Base-by-base conservation (phyloP, 1,284 basidiomycete genomes). In the Golubevia sp. region DNA sequence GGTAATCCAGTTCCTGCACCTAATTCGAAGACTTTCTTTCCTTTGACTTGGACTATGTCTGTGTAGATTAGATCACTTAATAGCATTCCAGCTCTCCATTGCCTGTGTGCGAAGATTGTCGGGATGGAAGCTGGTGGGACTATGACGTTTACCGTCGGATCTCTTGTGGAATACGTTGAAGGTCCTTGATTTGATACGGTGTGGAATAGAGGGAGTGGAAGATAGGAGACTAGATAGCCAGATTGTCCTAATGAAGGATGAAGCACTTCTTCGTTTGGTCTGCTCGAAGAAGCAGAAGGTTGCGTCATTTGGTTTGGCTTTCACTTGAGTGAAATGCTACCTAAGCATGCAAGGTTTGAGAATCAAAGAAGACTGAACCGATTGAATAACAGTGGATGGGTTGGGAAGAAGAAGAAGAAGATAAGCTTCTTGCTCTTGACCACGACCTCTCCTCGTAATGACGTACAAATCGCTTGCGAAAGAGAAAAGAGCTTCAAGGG, bases 21-120 rank as follows among this genome's bases (percentile, higher is more conserved):
- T 3, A 81, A 74, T 56, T 81, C 78, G 3, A 79, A 66, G 8
- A 81, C 71, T 52, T 26, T 44, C 1, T 60, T 53, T 2, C 54
- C 58, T 44, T 38, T 5, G 49, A 70, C 51, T 27, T 67, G 55
- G 11, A 77, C 62, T n/a, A 67, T 67, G n/a, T 55, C 58, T 2
- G 71, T 61, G 53, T 72, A 48, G 25, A 81, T 61, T 2, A 73
- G 72, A 34, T 82, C 80, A 34, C 72, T 65, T 27, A 82, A 67
- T 18, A 82, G 70, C 74, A 82, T 77, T 0, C 80, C 80, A 0
- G 80, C 78, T 8, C 80, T 68, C 80, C 80, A 82, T 62, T 79
- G 77, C 15, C 80, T 71, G 55, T 82, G 80, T 5, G 77, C 78
- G 56, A 82, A 82, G 49, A 82, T 75, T 67, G 68, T 69, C 15